Percentiles rank a stretch among this genome's conserved stretches.
Evolutionary conservation across 805 yeast genomes (phyloP).

Genomic region (Teunomyces lycoperdinae): DNA sequence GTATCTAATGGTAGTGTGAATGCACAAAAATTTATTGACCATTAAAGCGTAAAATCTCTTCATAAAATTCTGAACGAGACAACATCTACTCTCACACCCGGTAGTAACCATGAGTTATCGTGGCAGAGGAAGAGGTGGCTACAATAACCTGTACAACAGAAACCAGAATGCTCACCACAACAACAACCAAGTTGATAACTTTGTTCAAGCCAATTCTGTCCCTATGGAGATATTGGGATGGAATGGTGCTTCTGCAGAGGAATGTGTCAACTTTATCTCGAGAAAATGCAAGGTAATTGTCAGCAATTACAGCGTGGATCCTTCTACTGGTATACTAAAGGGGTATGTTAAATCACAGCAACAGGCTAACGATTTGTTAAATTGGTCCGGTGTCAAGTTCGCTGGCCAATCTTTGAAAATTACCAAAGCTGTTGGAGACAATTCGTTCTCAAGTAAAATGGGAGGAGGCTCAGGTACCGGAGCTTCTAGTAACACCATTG

Average conservation of each 20-base stretch:
- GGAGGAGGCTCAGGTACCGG: conserved; percentile 5
- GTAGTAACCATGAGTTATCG: conserved; percentile 34
- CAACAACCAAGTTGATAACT: conserved; percentile 20
- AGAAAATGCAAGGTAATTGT: conserved; percentile 63
- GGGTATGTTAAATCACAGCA: conserved; percentile 54
- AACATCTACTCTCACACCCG: conserved; percentile 1
- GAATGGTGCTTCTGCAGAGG: conserved; percentile 74
- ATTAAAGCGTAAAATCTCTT: not conserved
- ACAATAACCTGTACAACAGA: conserved; percentile 10
- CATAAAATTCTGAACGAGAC: conserved; percentile 1
- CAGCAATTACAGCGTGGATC: conserved; percentile 51
- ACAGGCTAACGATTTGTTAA: conserved; percentile 58
- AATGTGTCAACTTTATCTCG: conserved; percentile 64
- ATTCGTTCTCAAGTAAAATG: conserved; percentile 14
- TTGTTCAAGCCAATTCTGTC: conserved; percentile 33
- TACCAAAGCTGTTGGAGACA: conserved; percentile 26
- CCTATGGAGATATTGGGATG: conserved; percentile 71
- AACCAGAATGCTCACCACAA: conserved; percentile 15
- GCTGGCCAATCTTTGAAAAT: conserved; percentile 70
- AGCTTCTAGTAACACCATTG: conserved; percentile 48
- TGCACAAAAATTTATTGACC: not conserved
- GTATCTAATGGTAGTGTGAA: conserved; percentile 1
- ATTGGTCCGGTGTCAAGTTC: conserved; percentile 75
- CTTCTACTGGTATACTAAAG: conserved; percentile 45
- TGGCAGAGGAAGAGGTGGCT: conserved; percentile 29